Conservation (phyloP, 139 green algal species). For the Chlorella sp. region DNA sequence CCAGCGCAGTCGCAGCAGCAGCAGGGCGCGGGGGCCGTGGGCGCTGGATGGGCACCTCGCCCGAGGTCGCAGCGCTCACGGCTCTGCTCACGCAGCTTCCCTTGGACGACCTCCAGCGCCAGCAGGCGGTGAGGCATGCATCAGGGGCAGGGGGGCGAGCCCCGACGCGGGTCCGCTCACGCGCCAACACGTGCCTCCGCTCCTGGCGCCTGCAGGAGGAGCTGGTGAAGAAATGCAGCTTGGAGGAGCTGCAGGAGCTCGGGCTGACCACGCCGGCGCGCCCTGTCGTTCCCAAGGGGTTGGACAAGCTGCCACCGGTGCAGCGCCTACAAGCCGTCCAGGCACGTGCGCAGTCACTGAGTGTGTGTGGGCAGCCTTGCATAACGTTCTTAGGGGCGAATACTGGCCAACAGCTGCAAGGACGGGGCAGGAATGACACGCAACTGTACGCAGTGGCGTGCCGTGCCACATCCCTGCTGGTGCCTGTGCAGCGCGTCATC, state of each 20-base stretch:
- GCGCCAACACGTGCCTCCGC: too few species aligned
- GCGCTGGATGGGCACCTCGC: too few species aligned
- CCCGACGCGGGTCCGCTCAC: too few species aligned
- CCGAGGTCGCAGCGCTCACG: not conserved
- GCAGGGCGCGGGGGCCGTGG: too few species aligned
- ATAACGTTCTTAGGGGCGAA: too few species aligned
- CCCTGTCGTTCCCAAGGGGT: slow-evolving; percentile 10
- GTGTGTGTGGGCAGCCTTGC: not conserved
- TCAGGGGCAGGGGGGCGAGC: too few species aligned
- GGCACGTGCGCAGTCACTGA: not conserved
- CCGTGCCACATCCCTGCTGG: too few species aligned
- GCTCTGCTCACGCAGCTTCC: not conserved
- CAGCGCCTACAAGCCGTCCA: slow-evolving; percentile 28
- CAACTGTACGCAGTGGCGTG: too few species aligned
- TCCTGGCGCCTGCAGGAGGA: slow-evolving; percentile 10
- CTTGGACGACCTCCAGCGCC: not conserved
- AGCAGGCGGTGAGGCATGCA: not conserved
- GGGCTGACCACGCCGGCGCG: slow-evolving; percentile 38
- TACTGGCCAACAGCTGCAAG: too few species aligned
- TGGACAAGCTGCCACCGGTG: slow-evolving; percentile 14
- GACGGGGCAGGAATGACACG: too few species aligned
- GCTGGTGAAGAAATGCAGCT: slow-evolving; percentile 29
- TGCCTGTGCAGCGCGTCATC: slow-evolving; percentile 37
- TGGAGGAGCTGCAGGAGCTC: slow-evolving; percentile 20
- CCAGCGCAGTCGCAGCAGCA: too few species aligned